Base-by-base conservation (phyloP, 139 green algal genomes). In the Coelastrella sp. region DNA sequence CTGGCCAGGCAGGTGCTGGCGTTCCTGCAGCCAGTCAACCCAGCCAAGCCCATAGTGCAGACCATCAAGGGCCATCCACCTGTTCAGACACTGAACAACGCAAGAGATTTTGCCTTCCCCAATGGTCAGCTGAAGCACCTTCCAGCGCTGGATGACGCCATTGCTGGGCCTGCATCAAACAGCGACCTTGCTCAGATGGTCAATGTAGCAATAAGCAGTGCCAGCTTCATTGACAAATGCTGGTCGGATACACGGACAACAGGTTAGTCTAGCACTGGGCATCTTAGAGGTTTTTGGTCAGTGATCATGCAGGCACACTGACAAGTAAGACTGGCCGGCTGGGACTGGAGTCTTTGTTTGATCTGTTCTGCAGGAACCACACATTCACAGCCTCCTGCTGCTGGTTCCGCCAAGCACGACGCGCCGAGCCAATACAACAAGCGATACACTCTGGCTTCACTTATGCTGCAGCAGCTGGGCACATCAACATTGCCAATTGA, bases 71-170 rank as follows among this genome's bases (percentile, higher is more conserved):
- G 57, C 13, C 17, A 66, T 11, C 80, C 59, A 6, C 80, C 80
- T 10, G 7, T 20, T 5, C 80, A 85, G 59, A 85, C 80, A 6
- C 80, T 85, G 5, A 73, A 85, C 19, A 85, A 73, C 13, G 80
- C 20, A 3, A 17, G 80, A 17, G 80, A 22, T 65, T 74, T 57
- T 32, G 3, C 19, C 16, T 68, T 85, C 14, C 4, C 5, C 7
- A 16, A 80, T 57, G 80, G 59, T 2, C 23, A 85, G 17, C 80
- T 85, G 7, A 85, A 85, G 59, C 80, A 85, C 59, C 59, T 85
- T 20, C 80, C 59, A 20, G 80, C 58, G 5, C 59, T 74, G 19
- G 80, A 60, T 11, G 77, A 83, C 60, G 17, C 4, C 5, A 23
- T 13, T 66, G 77, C 77, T 5, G 16, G 4, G 5, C 7, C 58